Conservation (phyloP, 177 flowering plant genomes). For the Vitis hybrid region DNA sequence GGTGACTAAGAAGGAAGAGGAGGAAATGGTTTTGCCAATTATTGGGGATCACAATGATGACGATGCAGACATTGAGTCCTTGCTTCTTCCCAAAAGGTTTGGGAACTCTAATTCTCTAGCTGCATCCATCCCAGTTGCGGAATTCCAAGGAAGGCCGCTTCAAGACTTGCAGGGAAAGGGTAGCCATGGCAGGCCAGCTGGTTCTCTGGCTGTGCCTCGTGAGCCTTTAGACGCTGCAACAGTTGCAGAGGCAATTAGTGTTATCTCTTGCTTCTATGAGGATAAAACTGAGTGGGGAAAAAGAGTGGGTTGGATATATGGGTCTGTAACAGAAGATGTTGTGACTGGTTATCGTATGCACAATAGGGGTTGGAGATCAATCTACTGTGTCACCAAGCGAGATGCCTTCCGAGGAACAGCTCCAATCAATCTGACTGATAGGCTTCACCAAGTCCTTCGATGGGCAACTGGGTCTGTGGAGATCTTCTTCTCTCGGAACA, state of each 20-base stretch:
- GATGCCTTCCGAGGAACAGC: conserved; percentile 94
- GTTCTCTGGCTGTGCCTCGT: conserved; percentile 77
- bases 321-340: conserved; percentile 92
- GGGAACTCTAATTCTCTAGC: conserved; percentile 73
- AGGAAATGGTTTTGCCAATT: conserved; percentile 50
- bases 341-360: conserved; percentile 96
- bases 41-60: conserved; percentile 38
- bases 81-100: conserved; percentile 67
- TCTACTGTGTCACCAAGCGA: conserved; percentile 80
- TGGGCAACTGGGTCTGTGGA: conserved; percentile 99
- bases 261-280: conserved; percentile 85
- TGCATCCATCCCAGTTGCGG: conserved; percentile 82
- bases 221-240: conserved; percentile 87
- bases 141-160: conserved; percentile 76
- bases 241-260: conserved; percentile 84
- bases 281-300: conserved; percentile 93
- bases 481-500: conserved; percentile 87
- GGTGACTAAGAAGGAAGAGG: conserved; percentile 31
- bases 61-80: conserved; percentile 54
- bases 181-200: conserved; percentile 68
- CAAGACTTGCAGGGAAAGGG: conserved; percentile 64
- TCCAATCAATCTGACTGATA: conserved; percentile 82
- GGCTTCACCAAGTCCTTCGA: conserved; percentile 86
- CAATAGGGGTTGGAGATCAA: conserved; percentile 88
- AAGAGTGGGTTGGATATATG: conserved; percentile 92